Percentiles rank a stretch among this genome's conserved stretches.
These are phyloP conservation scores for Ceratocystis destructans DNA, from an alignment of 2,329 filamentous ascomycete species.

Conservation along the genomic window DNA sequence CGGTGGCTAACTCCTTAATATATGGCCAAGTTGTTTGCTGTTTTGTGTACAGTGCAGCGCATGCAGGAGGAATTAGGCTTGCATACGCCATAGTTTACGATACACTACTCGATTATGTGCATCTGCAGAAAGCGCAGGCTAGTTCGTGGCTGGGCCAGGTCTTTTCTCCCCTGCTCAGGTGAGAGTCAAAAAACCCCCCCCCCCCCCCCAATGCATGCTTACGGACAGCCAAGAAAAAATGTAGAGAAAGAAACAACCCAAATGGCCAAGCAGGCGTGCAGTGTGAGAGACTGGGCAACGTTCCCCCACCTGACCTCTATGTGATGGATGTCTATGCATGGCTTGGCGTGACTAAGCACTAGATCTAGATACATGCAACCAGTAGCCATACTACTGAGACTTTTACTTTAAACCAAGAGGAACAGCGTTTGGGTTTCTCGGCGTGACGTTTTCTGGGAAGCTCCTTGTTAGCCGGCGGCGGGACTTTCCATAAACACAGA, in stretches of 20 bases:
- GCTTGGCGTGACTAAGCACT: no score
- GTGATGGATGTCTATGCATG: no score
- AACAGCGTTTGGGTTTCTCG: no score
- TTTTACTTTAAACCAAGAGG: no score
- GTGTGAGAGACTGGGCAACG: no score
- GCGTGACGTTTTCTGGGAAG: neutral
- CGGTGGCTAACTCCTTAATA: neutral
- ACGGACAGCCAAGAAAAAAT: neutral
- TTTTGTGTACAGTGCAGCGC: neutral
- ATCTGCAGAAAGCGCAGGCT: neutral
- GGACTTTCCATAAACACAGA: neutral
- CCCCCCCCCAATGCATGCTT: neutral
- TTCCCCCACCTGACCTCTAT: no score
- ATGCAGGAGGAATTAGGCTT: constrained; percentile 2
- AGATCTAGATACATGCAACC: no score
- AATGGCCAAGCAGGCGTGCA: neutral
- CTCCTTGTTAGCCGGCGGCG: neutral
- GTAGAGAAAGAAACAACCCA: neutral
- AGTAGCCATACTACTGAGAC: no score
- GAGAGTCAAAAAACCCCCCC: neutral
- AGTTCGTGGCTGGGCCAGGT: neutral
- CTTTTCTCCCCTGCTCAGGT: neutral
- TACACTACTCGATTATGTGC: neutral
- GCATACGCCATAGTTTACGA: constrained; percentile 1
- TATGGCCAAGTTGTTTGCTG: neutral